Percentiles rank a stretch among this genome's conserved stretches.
Evolutionary conservation across 2,329 filamentous ascomycete genomes (phyloP).

Genomic region (Shiraia sp.): DNA sequence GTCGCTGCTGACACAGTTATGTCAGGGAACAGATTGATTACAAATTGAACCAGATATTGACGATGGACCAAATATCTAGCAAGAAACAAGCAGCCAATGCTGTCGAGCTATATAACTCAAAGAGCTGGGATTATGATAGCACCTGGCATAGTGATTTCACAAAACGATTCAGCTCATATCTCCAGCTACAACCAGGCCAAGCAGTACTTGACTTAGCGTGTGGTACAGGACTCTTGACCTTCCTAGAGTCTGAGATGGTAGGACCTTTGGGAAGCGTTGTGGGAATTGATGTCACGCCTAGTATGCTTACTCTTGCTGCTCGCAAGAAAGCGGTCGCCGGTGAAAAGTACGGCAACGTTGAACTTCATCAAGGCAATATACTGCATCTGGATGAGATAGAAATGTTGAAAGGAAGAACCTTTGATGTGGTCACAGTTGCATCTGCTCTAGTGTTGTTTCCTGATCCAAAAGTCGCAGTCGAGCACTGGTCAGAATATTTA

Average conservation of each 20-base stretch:
- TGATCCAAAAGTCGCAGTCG: conserved; percentile 42
- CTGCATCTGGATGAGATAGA: conserved; percentile 37
- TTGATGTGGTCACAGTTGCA: conserved; percentile 45
- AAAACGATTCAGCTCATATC: conserved; percentile 39
- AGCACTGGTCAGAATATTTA: conserved; percentile 44
- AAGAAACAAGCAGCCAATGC: conserved; percentile 33
- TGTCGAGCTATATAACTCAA: conserved; percentile 42
- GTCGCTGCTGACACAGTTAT: no score
- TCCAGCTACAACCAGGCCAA: conserved; percentile 42
- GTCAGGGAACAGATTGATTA: no score
- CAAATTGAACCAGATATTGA: no score
- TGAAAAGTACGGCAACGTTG: conserved; percentile 37
- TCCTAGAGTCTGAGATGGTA: conserved; percentile 45
- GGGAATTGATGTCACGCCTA: conserved; percentile 48
- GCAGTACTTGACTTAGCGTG: conserved; percentile 52
- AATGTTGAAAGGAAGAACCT: conserved; percentile 26
- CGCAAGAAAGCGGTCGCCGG: conserved; percentile 30
- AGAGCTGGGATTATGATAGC: conserved; percentile 44
- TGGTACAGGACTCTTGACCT: conserved; percentile 50
- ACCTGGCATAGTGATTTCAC: conserved; percentile 49
- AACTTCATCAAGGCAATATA: conserved; percentile 44
- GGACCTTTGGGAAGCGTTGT: conserved; percentile 44
- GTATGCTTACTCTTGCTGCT: conserved; percentile 47
- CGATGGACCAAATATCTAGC: conserved; percentile 16
- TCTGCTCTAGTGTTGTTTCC: conserved; percentile 48